Percentiles rank a stretch among this genome's conserved stretches.
These are phyloP conservation scores for Amaranthus palmeri DNA, from an alignment of 148 eudicot species.

Conservation along the genomic window DNA sequence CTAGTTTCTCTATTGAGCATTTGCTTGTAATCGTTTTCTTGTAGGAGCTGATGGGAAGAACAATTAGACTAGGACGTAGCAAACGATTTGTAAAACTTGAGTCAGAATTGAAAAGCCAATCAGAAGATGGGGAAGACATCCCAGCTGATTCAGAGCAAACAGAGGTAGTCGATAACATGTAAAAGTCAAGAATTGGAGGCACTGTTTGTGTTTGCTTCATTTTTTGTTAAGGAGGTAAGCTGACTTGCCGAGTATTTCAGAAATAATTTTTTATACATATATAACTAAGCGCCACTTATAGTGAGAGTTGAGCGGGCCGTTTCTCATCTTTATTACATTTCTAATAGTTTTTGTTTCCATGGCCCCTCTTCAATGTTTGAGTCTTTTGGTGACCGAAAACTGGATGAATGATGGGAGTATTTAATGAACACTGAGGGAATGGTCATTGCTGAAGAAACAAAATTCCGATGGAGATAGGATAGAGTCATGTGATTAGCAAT, in stretches of 20 bases:
- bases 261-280: too few species aligned
- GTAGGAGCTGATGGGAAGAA: slow-evolving; percentile 72
- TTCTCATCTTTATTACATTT: too few species aligned
- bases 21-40: slow-evolving; percentile 18
- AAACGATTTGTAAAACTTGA: slow-evolving; percentile 55
- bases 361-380: not conserved
- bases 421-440: too few species aligned
- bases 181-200: slow-evolving; percentile 5
- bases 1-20: not conserved
- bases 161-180: slow-evolving; percentile 28
- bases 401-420: too few species aligned
- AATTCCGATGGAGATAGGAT: too few species aligned
- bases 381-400: too few species aligned
- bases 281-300: too few species aligned
- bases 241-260: not conserved
- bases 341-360: not conserved
- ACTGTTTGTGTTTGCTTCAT: slow-evolving; percentile 1
- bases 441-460: too few species aligned
- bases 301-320: too few species aligned
- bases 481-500: too few species aligned
- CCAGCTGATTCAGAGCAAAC: slow-evolving; percentile 27
- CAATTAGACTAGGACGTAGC: slow-evolving; percentile 62
- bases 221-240: slow-evolving; percentile 22
- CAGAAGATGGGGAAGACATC: slow-evolving; percentile 32
- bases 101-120: slow-evolving; percentile 35